Base-by-base conservation (phyloP, 1,139 yeast genomes). In the Hyphopichia fennica region DNA sequence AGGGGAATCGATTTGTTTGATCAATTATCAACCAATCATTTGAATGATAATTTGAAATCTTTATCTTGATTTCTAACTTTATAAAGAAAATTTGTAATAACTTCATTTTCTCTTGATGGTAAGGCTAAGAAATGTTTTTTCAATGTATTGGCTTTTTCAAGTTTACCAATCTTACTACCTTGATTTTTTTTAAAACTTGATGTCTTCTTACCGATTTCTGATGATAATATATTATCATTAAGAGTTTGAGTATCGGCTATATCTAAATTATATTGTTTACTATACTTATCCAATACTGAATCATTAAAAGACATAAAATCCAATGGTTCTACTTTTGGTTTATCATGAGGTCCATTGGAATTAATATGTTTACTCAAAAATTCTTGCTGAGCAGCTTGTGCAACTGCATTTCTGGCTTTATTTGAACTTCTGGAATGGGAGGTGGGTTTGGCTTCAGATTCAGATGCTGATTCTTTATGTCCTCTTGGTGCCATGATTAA, bases 71-170 rank as follows among this genome's bases (percentile, higher is more conserved):
- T 81, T 54, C 79, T 79, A 41, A 85, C 88, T 50, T 84, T 81
- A 63, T 88, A 88, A 44, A 88, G 69, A 55, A 88, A 88, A 52
- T 84, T 87, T 35, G 93, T 84, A 34, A 88, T 80, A 34, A 83
- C 79, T 54, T 88, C 96, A 49, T 84, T 82, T 55, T 88, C 96
- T 48, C 86, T 78, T 3, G 79, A 79, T n/a, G 79, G 77, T 41
- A 81, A 76, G 34, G 69, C 71, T 50, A 71, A 47, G 49, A 87
- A 86, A 58, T 88, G 95, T 43, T 74, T 77, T 60, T 82, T 81
- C 30, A 81, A 75, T 11, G 72, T 72, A 9, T 61, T 62, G 0
- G 87, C 83, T 37, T 81, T 67, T 50, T 82, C 87, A 8, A 53
- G 43, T 52, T 82, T 83, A 42, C 80, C 56, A 15, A 81, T 69